A percentile compares a stretch with the other conserved stretches of the same genome.
phyloP scores from a whole-genome alignment of 176 grass and related monocot genomes.

The Paspalum vaginatum region DNA sequence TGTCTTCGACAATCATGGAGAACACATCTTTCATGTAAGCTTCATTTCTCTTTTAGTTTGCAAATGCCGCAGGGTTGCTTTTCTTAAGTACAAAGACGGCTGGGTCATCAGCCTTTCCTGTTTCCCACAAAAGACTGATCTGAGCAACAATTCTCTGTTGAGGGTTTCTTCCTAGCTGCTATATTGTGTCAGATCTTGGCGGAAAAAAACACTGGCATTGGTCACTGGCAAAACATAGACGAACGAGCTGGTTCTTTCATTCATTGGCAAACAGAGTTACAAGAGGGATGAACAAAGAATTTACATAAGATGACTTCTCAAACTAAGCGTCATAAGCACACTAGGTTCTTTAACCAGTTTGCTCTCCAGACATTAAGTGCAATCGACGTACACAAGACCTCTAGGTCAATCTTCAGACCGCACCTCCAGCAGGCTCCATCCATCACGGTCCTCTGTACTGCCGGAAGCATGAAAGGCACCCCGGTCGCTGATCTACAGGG shows the following conservation, averaged over 20 bases:
- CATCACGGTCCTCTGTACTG: conserved; percentile 65
- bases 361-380: conserved; percentile 33
- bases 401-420: conserved; percentile 18
- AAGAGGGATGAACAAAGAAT: conserved; percentile 31
- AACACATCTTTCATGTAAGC: not conserved
- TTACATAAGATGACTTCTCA: conserved; percentile 40
- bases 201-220: not conserved
- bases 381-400: conserved; percentile 34
- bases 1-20: conserved; percentile 1
- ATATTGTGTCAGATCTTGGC: not conserved
- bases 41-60: not conserved
- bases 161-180: not conserved
- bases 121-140: not conserved
- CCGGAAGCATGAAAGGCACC: conserved; percentile 75
- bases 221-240: not conserved
- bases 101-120: not conserved
- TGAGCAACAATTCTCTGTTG: not conserved
- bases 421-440: not conserved
- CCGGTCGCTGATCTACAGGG: conserved; percentile 63
- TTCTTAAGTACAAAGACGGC: not conserved
- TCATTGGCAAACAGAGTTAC: conserved; percentile 30
- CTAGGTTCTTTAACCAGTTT: conserved; percentile 49
- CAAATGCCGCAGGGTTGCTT: not conserved
- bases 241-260: conserved; percentile 31
- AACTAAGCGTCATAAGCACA: conserved; percentile 26